Evolutionary conservation across 2,329 filamentous ascomycete genomes (phyloP), one percentile per base, ranked within the genome.

Genomic region (Chalaropsis thielavioides): DNA sequence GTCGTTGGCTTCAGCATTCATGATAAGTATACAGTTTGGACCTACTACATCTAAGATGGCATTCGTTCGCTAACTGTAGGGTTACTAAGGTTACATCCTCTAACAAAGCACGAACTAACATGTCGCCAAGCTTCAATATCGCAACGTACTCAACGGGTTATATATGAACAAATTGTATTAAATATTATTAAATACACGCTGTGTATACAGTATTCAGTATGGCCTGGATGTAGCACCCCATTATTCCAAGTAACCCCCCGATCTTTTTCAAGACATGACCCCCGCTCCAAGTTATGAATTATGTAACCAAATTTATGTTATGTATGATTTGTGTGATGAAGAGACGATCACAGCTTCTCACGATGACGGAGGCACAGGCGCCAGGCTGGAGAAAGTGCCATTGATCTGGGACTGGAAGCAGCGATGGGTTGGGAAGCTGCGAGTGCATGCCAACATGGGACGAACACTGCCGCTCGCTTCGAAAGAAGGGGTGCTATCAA

Each of bases 391-490:
- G 49, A 67, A 67, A 44, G 31, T 61, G 17, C 66, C 66, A 8
- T 61, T 54, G 19, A 63, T n/a, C 22, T 63, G 40, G 17, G 51
- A 11, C 13, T 41, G 27, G 35, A 43, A 44, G 59, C 63, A 64
- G n/a, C 19, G 46, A 31, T 67, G 24, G 24, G 13, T 35, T 44
- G 17, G 11, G 54, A 61, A 24, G 24, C 13, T 64, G 6, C 44
- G 27, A 19, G 40, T 56, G 61, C 69, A 70, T 19, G 64, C 64
- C 17, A 69, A 63, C 11, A 41, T 38, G 27, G 68, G 67, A 27
- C 11, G 11, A 51, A 69, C 64, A 54, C 63, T 66, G 22, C 69
- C 69, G 40, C 67, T 59, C 22, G 66, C 68, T 64, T 69, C 69
- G 13, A 67, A 69, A 19, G 67, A 66, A 3, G 67, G 49, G 11